Conservation (phyloP, 176 grass and related monocot genomes). For the Leersia perrieri region DNA sequence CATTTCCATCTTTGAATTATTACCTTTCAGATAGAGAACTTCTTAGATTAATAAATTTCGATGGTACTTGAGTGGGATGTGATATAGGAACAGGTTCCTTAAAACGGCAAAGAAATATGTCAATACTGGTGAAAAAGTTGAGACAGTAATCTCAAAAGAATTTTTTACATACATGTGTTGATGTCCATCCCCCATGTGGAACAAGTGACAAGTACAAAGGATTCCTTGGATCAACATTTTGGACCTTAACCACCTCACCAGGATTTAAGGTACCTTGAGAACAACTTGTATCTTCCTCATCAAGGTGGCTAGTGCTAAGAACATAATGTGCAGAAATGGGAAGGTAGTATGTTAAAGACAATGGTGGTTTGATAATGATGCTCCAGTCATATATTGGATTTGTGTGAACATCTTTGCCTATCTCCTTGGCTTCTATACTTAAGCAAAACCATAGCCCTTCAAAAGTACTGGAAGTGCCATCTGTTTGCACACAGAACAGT, state of each 20-base stretch:
- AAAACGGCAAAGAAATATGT: conserved; percentile 37
- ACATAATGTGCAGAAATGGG: conserved; percentile 75
- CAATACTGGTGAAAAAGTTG: conserved; percentile 28
- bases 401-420: conserved; percentile 83
- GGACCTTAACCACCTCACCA: conserved; percentile 66
- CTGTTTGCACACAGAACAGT: conserved; percentile 69
- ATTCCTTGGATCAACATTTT: conserved; percentile 78
- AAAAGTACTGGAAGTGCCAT: conserved; percentile 57
- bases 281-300: conserved; percentile 53
- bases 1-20: conserved; percentile 31
- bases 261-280: conserved; percentile 66
- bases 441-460: conserved; percentile 80
- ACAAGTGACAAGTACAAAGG: conserved; percentile 74
- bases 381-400: conserved; percentile 91
- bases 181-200: conserved; percentile 87
- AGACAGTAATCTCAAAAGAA: conserved; percentile 16
- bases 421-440: conserved; percentile 87
- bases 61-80: conserved; percentile 67
- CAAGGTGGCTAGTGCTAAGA: conserved; percentile 45
- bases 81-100: conserved; percentile 92
- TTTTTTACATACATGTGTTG: conserved; percentile 55
- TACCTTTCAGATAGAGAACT: conserved; percentile 84
- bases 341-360: conserved; percentile 82
- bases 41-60: conserved; percentile 76
- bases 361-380: conserved; percentile 67